These are phyloP conservation scores for Schizosaccharomyces octosporus DNA, from an alignment of 805 yeast species.

Conservation along the genomic window DNA sequence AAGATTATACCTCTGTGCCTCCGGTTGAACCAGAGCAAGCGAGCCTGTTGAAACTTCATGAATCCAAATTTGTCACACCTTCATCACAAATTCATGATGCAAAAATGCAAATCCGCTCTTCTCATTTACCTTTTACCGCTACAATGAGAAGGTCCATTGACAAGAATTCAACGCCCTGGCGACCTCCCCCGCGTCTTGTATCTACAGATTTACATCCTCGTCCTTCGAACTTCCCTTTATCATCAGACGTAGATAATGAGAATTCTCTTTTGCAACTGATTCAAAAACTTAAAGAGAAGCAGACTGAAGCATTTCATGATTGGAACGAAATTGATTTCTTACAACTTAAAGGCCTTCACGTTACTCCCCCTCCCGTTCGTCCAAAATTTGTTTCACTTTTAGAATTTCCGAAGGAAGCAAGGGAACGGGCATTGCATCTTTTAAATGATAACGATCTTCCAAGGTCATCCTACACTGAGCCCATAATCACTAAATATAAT, in stretches of 20 bases:
- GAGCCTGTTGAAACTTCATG: neutral
- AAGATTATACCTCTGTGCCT: too few species aligned
- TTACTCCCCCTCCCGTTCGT: neutral
- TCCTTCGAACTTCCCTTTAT: neutral
- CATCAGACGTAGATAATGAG: neutral
- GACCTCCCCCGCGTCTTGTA: neutral
- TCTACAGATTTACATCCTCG: neutral
- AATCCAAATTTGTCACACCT: neutral
- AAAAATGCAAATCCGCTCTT: neutral
- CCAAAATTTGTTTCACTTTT: neutral
- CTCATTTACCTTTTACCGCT: neutral
- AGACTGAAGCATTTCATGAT: neutral
- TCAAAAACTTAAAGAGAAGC: neutral
- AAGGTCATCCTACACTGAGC: constrained; percentile 7
- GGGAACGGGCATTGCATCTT: constrained; percentile 12
- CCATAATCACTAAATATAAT: constrained; percentile 12
- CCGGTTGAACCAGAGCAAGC: too few species aligned
- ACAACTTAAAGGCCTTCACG: neutral
- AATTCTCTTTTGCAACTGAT: neutral
- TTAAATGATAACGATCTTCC: constrained; percentile 17
- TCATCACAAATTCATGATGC: neutral
- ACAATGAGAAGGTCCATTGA: neutral
- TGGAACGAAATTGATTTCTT: neutral
- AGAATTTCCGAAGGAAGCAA: neutral
- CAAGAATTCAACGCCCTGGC: neutral